Base-by-base conservation (phyloP, 2,329 filamentous ascomycete genomes). In the Diatrype stigma region DNA sequence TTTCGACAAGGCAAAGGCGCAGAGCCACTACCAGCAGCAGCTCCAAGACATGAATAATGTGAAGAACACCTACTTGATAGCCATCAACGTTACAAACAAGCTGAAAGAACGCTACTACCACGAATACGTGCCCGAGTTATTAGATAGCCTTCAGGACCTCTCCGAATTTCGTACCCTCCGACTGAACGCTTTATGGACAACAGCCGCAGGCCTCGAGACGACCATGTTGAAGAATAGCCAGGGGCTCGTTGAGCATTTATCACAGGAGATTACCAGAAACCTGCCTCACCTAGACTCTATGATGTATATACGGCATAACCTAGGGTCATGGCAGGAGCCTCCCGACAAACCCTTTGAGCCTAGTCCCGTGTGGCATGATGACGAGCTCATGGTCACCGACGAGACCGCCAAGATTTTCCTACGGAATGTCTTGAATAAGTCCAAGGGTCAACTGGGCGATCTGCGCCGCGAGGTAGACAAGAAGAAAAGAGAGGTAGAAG, bases 41-140 rank as follows among this genome's bases (percentile, higher is more conserved):
- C 79, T 95, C 53, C 74, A 86, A 53, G 94, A 99, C 61, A 97
- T 97, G 94, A 89, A 94, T 72, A 99, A 99, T 67, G 81, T 87
- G 68, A 99, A 99, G 77, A 99, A 99, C 69, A 91, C 89, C n/a
- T 99, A 99, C 66, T 75, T 99, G 54, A 96, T 99, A 63, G 82
- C 85, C 54, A 96, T 99, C 73, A 96, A 96, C 66, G 90, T 97
- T 52, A 95, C 92, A 32, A 99, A 99, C 72, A 96, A 94, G 74
- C 86, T 96, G 65, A 99, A 97, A 74, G 91, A 96, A 67, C 90
- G 87, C 66, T 97, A 97, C 74, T 99, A 96, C 66, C 87, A 97
- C 67, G 91, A 96, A 69, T 97, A 97, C 68, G 80, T 99, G 19
- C 94, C 94, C 8, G 94, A 97, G 66, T 74, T 97, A 52, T 80